phyloP scores from a whole-genome alignment of 2,329 filamentous ascomycete species.

The Colletotrichum acutatum region DNA sequence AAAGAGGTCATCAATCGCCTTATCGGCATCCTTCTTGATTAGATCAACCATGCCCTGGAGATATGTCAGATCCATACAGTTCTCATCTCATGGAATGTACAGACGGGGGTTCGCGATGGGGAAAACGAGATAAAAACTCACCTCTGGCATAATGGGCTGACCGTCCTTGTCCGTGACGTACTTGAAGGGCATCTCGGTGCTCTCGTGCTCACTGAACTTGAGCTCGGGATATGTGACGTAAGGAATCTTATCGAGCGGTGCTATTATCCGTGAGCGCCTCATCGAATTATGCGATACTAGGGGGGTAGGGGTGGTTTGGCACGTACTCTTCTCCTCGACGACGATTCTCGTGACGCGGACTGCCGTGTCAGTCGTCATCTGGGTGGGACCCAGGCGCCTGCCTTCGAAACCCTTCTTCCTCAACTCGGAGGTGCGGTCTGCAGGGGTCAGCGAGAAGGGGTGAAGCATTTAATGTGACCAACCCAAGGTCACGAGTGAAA shows the following conservation, averaged over 20 bases:
- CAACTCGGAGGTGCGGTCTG: slow-evolving; percentile 95
- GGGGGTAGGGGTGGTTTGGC: not conserved
- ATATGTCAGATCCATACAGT: slow-evolving; percentile 37
- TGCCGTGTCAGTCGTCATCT: slow-evolving; percentile 99
- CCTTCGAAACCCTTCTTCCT: slow-evolving; percentile 93
- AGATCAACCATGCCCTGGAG: slow-evolving; percentile 90
- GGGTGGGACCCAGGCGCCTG: slow-evolving; percentile 86
- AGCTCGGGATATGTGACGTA: slow-evolving; percentile 93
- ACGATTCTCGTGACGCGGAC: slow-evolving; percentile 93
- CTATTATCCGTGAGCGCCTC: slow-evolving; percentile 55
- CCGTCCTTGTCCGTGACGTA: slow-evolving; percentile 84
- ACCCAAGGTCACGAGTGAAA: slow-evolving; percentile 6
- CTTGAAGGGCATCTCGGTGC: slow-evolving; percentile 97
- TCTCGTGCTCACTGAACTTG: slow-evolving; percentile 90
- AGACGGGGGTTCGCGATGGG: not conserved
- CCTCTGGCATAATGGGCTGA: slow-evolving; percentile 90
- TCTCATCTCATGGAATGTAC: not conserved
- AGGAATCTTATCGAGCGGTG: slow-evolving; percentile 79
- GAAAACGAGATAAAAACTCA: slow-evolving; percentile 52
- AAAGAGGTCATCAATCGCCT: slow-evolving; percentile 87
- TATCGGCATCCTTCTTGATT: slow-evolving; percentile 93
- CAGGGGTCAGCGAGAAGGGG: slow-evolving; percentile 17
- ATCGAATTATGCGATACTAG: not conserved
- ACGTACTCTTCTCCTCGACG: slow-evolving; percentile 82
- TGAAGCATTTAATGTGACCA: not conserved